phyloP scores from a whole-genome alignment of 2,329 filamentous ascomycete species.

The Xylogone sp. region DNA sequence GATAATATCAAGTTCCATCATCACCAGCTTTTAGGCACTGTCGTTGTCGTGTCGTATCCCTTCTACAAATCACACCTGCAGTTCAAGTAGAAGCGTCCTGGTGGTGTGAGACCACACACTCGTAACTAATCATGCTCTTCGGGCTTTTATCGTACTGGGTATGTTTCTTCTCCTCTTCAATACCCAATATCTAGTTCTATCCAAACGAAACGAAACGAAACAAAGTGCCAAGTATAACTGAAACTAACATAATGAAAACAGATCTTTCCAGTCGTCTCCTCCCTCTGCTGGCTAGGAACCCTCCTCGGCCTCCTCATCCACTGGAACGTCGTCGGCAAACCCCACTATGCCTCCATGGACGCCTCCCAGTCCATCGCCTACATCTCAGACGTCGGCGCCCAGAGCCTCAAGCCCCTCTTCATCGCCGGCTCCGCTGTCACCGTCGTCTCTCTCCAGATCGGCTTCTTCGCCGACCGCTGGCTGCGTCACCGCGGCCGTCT shows the following conservation, averaged over 20 bases:
- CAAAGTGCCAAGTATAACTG: too few species aligned
- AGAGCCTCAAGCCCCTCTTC: conserved; percentile 70
- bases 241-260: conserved; percentile 5
- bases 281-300: conserved; percentile 39
- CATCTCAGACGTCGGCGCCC: conserved; percentile 64
- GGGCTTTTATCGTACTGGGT: too few species aligned
- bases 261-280: conserved; percentile 68
- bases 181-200: too few species aligned
- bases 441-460: conserved; percentile 74
- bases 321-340: conserved; percentile 58
- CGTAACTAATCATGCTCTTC: too few species aligned
- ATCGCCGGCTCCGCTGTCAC: conserved; percentile 68
- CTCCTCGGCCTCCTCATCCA: conserved; percentile 30
- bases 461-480: conserved; percentile 79
- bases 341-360: conserved; percentile 59
- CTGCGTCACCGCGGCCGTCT: conserved; percentile 79
- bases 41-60: too few species aligned
- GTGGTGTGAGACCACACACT: too few species aligned
- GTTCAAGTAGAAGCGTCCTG: too few species aligned
- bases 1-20: too few species aligned
- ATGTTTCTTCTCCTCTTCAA: too few species aligned
- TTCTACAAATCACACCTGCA: too few species aligned
- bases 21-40: too few species aligned
- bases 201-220: too few species aligned
- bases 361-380: conserved; percentile 59